phyloP scores from a whole-genome alignment of 148 eudicot genomes.

The Silene latifolia region DNA sequence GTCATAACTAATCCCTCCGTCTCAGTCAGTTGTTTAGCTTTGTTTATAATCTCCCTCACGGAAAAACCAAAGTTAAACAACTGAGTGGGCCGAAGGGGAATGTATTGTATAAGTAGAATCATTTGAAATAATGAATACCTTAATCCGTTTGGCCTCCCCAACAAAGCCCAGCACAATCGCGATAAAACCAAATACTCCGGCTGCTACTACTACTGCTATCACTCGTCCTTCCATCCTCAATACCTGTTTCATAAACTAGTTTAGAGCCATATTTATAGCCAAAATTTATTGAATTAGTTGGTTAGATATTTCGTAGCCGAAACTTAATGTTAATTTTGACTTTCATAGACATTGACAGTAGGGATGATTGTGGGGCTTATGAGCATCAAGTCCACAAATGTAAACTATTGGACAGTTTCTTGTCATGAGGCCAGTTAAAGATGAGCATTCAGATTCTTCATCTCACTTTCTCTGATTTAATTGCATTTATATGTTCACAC shows the following conservation, averaged over 20 bases:
- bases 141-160: slow-evolving; percentile 12
- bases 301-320: background rate
- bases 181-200: slow-evolving; percentile 11
- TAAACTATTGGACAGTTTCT: no score
- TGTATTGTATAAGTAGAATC: background rate
- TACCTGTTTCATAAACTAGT: background rate
- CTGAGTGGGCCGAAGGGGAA: background rate
- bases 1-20: no score
- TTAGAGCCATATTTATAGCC: background rate
- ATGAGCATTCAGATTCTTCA: no score
- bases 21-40: no score
- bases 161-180: slow-evolving; percentile 10
- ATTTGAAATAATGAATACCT: slow-evolving; percentile 2
- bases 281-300: background rate
- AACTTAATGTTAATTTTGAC: background rate
- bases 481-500: no score
- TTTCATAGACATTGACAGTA: background rate
- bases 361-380: background rate
- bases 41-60: no score
- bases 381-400: background rate
- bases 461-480: no score
- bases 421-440: no score
- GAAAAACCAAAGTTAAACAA: background rate
- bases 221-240: background rate
- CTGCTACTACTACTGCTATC: background rate